Conservation (phyloP, 2,329 filamentous ascomycete species). For the Xenosphaeropsis pyriputrescens region DNA sequence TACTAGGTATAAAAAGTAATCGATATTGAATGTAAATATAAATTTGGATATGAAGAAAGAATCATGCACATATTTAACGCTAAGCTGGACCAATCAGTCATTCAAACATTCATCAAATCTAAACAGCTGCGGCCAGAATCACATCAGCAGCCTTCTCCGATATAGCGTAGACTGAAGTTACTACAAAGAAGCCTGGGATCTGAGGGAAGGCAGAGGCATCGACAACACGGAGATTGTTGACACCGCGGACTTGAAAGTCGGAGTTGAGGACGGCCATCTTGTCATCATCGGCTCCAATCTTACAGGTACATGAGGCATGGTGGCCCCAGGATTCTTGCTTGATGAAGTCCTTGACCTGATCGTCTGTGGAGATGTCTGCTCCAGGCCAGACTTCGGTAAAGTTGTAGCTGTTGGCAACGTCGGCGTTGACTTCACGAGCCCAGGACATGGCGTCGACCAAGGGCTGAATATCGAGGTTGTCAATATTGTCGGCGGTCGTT, state of each 20-base stretch:
- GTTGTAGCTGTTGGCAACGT: slow-evolving; percentile 15
- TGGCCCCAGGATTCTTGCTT: slow-evolving; percentile 38
- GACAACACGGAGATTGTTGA: slow-evolving; percentile 40
- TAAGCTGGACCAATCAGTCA: too few relatives aligned
- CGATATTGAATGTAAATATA: too few relatives aligned
- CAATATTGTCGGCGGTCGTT: slow-evolving; percentile 1
- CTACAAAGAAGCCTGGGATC: slow-evolving; percentile 33
- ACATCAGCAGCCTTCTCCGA: slow-evolving; percentile 36
- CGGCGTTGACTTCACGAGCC: slow-evolving; percentile 1
- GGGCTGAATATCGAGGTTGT: slow-evolving; percentile 3
- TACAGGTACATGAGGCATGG: slow-evolving; percentile 38
- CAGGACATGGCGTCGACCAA: slow-evolving; percentile 1
- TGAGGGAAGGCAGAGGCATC: slow-evolving; percentile 42
- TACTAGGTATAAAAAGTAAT: too few relatives aligned
- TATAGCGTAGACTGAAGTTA: slow-evolving; percentile 36
- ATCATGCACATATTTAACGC: too few relatives aligned
- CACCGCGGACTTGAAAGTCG: slow-evolving; percentile 38
- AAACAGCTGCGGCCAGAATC: slow-evolving; percentile 1
- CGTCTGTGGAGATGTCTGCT: slow-evolving; percentile 22
- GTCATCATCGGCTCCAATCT: slow-evolving; percentile 27
- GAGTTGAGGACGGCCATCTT: slow-evolving; percentile 35
- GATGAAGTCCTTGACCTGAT: slow-evolving; percentile 29
- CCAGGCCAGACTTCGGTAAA: slow-evolving; percentile 28
- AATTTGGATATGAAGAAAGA: too few relatives aligned
- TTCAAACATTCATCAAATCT: too few relatives aligned